phyloP scores from a whole-genome alignment of 108 stramenopile genomes.

The Seminavis robusta region DNA sequence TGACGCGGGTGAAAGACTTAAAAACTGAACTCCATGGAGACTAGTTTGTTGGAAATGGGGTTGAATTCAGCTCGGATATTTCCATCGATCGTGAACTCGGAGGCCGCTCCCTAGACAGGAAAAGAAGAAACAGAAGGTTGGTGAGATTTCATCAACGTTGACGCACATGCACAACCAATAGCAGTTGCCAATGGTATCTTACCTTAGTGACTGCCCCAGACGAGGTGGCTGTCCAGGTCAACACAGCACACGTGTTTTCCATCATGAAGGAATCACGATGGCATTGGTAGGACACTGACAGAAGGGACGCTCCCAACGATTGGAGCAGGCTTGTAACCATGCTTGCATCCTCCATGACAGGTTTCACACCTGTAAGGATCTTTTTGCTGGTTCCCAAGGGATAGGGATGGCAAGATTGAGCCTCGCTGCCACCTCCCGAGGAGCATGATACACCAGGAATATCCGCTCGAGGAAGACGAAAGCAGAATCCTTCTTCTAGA shows the following conservation, averaged over 20 bases:
- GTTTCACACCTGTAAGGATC: slow-evolving; percentile 51
- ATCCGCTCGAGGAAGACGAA: too few relatives aligned
- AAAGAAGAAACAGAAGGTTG: slow-evolving; percentile 5
- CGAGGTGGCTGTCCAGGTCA: slow-evolving; percentile 63
- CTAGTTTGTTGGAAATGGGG: slow-evolving; percentile 83
- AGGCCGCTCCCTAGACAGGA: slow-evolving; percentile 20
- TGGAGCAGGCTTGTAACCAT: slow-evolving; percentile 50
- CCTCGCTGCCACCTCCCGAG: too few relatives aligned
- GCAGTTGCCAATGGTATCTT: slow-evolving; percentile 1
- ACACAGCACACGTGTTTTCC: slow-evolving; percentile 66
- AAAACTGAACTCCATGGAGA: too few relatives aligned
- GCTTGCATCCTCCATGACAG: slow-evolving; percentile 69
- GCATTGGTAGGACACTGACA: slow-evolving; percentile 51
- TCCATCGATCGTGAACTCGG: slow-evolving; percentile 59
- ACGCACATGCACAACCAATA: neutral
- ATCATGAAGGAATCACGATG: slow-evolving; percentile 76
- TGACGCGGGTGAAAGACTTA: too few relatives aligned
- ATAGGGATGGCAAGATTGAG: too few relatives aligned
- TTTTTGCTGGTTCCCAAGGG: slow-evolving; percentile 51
- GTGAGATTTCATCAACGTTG: neutral
- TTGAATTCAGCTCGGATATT: slow-evolving; percentile 60
- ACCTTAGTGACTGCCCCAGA: slow-evolving; percentile 41
- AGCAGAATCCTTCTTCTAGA: too few relatives aligned
- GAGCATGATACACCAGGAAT: slow-evolving; percentile 66
- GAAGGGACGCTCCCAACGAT: slow-evolving; percentile 19